Percentiles rank a stretch among this genome's conserved stretches.
phyloP scores from a whole-genome alignment of 2,329 filamentous ascomycete genomes.

The Fusarium acutatum region DNA sequence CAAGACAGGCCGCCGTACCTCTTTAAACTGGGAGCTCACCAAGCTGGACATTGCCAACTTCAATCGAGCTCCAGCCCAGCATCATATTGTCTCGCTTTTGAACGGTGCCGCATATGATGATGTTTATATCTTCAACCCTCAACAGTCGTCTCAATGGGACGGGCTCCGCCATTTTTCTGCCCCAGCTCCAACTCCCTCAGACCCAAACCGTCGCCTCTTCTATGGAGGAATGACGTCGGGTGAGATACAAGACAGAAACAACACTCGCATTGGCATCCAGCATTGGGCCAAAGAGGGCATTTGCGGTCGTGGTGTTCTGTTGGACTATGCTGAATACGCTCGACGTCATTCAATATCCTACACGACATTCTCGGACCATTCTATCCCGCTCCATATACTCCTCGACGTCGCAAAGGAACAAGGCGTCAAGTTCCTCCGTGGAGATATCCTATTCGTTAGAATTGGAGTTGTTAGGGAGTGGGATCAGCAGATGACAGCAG shows the following conservation, averaged over 20 bases:
- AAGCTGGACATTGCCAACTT: background rate
- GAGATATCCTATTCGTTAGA: background rate
- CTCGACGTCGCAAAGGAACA: background rate
- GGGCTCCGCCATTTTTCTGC: background rate
- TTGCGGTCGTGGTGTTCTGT: background rate
- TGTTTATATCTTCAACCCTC: constrained; percentile 1
- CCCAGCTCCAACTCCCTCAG: background rate
- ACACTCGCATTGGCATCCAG: background rate
- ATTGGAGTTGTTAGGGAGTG: background rate
- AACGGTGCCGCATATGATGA: background rate
- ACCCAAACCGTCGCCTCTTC: background rate
- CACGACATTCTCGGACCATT: background rate
- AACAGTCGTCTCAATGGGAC: constrained; percentile 3
- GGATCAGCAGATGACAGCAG: background rate
- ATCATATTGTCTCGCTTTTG: background rate
- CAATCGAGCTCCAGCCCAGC: background rate
- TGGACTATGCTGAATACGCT: background rate
- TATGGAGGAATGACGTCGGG: background rate
- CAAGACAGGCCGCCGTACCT: background rate
- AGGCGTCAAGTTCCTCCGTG: background rate
- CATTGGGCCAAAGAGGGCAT: constrained; percentile 1
- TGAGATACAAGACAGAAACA: background rate
- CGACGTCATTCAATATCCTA: background rate
- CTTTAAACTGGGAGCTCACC: background rate
- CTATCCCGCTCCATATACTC: background rate